A percentile compares a stretch with the other conserved stretches of the same genome.
Conservation (phyloP, 2,329 filamentous ascomycete genomes). For the Neospermospora avenae region DNA sequence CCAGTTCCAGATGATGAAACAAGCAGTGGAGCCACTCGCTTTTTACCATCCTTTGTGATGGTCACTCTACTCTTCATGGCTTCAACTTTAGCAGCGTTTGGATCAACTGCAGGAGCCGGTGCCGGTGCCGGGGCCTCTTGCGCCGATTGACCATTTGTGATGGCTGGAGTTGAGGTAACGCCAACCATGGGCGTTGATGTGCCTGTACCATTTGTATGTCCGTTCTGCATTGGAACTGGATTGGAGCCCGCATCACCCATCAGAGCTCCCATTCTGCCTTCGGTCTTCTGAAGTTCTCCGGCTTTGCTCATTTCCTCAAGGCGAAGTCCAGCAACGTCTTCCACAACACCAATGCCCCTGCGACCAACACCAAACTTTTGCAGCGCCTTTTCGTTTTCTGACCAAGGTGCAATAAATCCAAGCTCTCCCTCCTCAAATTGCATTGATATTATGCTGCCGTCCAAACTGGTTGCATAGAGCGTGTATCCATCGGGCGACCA, state of each 20-base stretch:
- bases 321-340: slow-evolving; percentile 83
- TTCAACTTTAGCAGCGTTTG: slow-evolving; percentile 57
- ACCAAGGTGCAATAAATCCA: slow-evolving; percentile 78
- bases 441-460: slow-evolving; percentile 80
- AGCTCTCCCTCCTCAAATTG: slow-evolving; percentile 85
- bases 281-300: slow-evolving; percentile 82
- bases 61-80: slow-evolving; percentile 87
- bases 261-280: slow-evolving; percentile 95
- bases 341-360: slow-evolving; percentile 84
- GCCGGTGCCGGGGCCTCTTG: slow-evolving; percentile 40
- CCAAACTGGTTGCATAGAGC: slow-evolving; percentile 80
- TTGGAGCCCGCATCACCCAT: slow-evolving; percentile 74
- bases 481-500: slow-evolving; percentile 92
- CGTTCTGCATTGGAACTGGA: slow-evolving; percentile 30
- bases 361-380: slow-evolving; percentile 89
- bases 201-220: slow-evolving; percentile 29
- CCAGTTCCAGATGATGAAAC: slow-evolving; percentile 86
- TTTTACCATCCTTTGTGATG: slow-evolving; percentile 94
- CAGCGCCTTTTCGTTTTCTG: slow-evolving; percentile 89
- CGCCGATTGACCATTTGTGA: slow-evolving; percentile 27
- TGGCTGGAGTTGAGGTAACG: slow-evolving; percentile 18
- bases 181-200: slow-evolving; percentile 25
- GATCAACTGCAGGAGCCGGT: slow-evolving; percentile 41
- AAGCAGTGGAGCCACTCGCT: slow-evolving; percentile 86
- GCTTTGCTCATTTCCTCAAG: slow-evolving; percentile 91